phyloP scores from a whole-genome alignment of 1,284 basidiomycete species.

The Pholiota adiposa region DNA sequence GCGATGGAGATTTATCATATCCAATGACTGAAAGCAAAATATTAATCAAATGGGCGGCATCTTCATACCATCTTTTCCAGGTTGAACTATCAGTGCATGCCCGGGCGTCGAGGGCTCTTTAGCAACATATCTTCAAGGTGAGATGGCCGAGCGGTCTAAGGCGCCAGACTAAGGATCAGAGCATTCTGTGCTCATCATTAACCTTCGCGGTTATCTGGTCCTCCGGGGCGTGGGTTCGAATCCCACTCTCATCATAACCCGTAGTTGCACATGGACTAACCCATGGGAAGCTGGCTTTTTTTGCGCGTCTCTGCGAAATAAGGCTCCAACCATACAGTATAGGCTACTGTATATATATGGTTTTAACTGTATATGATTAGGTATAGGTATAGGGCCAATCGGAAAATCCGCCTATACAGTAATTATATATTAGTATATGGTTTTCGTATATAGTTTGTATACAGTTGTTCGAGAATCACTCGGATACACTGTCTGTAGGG shows the following conservation, averaged over 20 bases:
- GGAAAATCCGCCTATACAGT: too few relatives aligned
- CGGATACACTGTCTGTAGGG: too few relatives aligned
- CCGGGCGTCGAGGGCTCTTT: not conserved
- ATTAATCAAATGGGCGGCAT: too few relatives aligned
- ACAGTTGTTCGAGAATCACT: too few relatives aligned
- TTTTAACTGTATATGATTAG: not conserved
- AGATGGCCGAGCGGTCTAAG: constrained; percentile 88
- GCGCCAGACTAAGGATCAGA: constrained; percentile 76
- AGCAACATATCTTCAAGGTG: constrained; percentile 28
- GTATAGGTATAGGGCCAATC: not conserved
- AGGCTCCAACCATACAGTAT: not conserved
- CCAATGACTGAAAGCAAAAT: too few relatives aligned
- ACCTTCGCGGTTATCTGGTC: constrained; percentile 48
- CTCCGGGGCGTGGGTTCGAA: constrained; percentile 72
- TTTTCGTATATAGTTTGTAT: too few relatives aligned
- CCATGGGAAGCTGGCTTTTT: not conserved
- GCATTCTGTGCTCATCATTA: not conserved
- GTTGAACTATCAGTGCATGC: not conserved
- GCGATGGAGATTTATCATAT: too few relatives aligned
- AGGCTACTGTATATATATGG: not conserved
- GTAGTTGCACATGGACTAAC: not conserved
- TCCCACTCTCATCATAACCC: constrained; percentile 61
- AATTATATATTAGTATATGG: too few relatives aligned
- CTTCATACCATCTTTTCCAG: too few relatives aligned
- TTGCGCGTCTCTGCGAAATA: not conserved